phyloP scores from a whole-genome alignment of 1,284 basidiomycete genomes.

The Amylostereum chailletii region DNA sequence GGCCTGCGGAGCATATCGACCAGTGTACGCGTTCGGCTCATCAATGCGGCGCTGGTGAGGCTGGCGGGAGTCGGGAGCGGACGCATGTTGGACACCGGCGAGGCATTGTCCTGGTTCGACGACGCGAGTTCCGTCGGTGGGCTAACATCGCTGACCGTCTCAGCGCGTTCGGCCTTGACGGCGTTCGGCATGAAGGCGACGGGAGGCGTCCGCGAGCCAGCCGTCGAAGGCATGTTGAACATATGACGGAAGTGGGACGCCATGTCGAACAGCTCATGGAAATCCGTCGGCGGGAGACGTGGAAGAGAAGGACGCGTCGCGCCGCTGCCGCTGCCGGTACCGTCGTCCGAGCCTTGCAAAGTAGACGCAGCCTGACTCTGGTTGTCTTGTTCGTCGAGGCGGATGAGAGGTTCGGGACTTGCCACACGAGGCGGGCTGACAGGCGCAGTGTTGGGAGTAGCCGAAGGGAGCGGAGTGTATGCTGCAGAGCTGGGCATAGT shows the following conservation, averaged over 20 bases:
- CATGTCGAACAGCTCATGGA: conserved; percentile 13
- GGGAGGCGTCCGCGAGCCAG: background rate
- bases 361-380: too few species aligned
- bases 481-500: too few species aligned
- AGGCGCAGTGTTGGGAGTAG: conserved; percentile 3
- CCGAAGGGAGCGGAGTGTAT: conserved; percentile 5
- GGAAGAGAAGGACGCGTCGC: conserved; percentile 6
- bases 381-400: conserved; percentile 1
- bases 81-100: background rate
- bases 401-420: conserved; percentile 7
- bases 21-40: background rate
- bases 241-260: conserved; percentile 13
- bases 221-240: conserved; percentile 6
- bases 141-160: conserved; percentile 1
- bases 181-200: background rate
- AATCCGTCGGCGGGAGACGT: conserved; percentile 12
- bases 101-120: conserved; percentile 3
- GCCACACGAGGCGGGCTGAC: conserved; percentile 2
- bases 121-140: conserved; percentile 9
- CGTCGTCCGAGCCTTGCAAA: background rate
- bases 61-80: background rate
- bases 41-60: background rate
- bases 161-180: background rate
- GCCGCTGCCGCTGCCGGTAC: background rate
- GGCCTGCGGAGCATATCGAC: background rate